Evolutionary conservation across 768 basidiomycete species (phyloP).

Genomic region (Termitomyces sp.): DNA sequence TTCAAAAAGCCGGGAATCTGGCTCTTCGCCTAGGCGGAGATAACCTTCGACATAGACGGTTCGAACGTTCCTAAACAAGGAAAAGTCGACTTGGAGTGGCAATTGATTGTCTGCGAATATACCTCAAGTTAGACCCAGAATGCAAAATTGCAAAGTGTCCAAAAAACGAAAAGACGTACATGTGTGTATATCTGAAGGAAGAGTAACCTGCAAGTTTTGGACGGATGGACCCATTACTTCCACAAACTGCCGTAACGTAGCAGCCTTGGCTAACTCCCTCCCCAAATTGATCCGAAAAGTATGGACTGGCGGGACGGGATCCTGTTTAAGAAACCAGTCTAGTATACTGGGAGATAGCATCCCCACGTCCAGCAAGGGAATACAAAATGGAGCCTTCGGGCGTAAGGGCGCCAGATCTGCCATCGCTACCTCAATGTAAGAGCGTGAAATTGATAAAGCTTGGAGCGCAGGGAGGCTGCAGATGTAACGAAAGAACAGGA

Average conservation of each 20-base stretch:
- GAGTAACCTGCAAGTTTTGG: slow-evolving; percentile 19
- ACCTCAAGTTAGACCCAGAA: background rate
- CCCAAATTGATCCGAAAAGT: slow-evolving; percentile 22
- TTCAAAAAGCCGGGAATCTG: slow-evolving; percentile 12
- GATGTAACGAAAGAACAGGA: slow-evolving; percentile 23
- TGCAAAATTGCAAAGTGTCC: background rate
- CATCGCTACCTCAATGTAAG: slow-evolving; percentile 15
- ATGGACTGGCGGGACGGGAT: slow-evolving; percentile 17
- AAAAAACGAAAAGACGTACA: slow-evolving; percentile 15
- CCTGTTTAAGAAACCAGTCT: slow-evolving; percentile 24
- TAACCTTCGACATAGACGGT: slow-evolving; percentile 23
- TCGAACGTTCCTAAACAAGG: slow-evolving; percentile 14
- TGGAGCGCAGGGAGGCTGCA: slow-evolving; percentile 23
- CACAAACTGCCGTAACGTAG: slow-evolving; percentile 15
- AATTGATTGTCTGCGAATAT: slow-evolving; percentile 14
- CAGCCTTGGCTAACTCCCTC: background rate
- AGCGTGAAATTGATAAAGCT: slow-evolving; percentile 23
- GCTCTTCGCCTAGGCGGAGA: slow-evolving; percentile 15
- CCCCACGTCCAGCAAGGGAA: slow-evolving; percentile 19
- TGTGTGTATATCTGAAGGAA: slow-evolving; percentile 18
- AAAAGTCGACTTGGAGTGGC: slow-evolving; percentile 18
- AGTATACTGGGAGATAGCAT: slow-evolving; percentile 16
- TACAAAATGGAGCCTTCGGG: slow-evolving; percentile 13
- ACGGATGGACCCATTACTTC: slow-evolving; percentile 18
- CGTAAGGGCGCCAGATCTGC: slow-evolving; percentile 11